phyloP scores from a whole-genome alignment of 1,284 basidiomycete species.

The Sparassis latifolia region DNA sequence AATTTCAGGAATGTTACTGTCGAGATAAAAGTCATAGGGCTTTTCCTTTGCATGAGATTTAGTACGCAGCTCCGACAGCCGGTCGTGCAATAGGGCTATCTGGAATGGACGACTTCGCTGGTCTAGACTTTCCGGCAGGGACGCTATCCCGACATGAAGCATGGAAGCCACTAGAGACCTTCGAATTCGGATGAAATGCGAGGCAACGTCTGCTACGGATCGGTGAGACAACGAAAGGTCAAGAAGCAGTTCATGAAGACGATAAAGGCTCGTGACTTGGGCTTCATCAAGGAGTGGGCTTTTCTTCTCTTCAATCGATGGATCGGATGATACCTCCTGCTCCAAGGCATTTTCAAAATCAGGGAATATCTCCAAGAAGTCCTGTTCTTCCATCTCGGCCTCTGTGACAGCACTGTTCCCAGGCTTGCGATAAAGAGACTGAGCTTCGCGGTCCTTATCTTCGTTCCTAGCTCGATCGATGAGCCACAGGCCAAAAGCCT shows the following conservation, averaged over 20 bases:
- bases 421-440: conserved; percentile 77
- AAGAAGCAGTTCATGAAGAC: conserved; percentile 33
- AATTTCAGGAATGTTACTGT: conserved; percentile 67
- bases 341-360: conserved; percentile 66
- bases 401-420: conserved; percentile 62
- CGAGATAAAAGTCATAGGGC: conserved; percentile 75
- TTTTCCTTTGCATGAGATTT: conserved; percentile 10
- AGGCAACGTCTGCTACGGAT: not conserved
- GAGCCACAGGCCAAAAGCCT: conserved; percentile 76
- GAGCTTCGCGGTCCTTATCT: conserved; percentile 57
- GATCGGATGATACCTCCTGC: conserved; percentile 4
- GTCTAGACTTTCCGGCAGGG: conserved; percentile 43
- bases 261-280: conserved; percentile 25
- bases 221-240: not conserved
- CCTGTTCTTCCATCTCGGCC: conserved; percentile 72
- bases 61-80: conserved; percentile 26
- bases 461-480: conserved; percentile 71
- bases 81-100: conserved; percentile 35
- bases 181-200: conserved; percentile 8
- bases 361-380: conserved; percentile 82
- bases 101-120: conserved; percentile 41
- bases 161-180: conserved; percentile 14
- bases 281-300: conserved; percentile 5
- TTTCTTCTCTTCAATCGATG: not conserved
- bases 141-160: conserved; percentile 20